Conservation (phyloP, 306 rosid species). For the Coriaria nepalensis region DNA sequence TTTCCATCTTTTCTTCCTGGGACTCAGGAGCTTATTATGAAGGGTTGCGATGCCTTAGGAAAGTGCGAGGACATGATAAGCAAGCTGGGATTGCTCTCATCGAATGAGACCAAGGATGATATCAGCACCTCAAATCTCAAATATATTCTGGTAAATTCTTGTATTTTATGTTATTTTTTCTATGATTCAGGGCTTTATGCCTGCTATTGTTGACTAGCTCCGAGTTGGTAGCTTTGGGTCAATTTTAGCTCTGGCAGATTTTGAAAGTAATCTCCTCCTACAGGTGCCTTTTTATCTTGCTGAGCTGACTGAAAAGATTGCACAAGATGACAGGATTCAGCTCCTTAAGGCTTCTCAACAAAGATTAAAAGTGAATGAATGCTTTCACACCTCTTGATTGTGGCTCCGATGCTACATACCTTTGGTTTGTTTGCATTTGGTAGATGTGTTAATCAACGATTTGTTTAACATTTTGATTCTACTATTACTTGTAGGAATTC, state of each 20-base stretch:
- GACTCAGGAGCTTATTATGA: slow-evolving; percentile 48
- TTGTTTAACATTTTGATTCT: slow-evolving; percentile 2
- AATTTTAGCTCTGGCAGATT: not conserved
- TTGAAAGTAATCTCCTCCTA: slow-evolving; percentile 8
- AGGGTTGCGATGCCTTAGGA: slow-evolving; percentile 45
- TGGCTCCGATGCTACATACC: not conserved
- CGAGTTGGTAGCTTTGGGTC: no score
- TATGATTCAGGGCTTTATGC: no score
- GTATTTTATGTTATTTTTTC: not conserved
- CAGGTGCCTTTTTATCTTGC: slow-evolving; percentile 90
- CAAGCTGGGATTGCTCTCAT: slow-evolving; percentile 70
- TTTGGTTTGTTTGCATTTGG: not conserved
- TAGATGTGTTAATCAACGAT: slow-evolving; percentile 1
- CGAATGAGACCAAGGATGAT: slow-evolving; percentile 89
- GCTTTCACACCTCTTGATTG: not conserved
- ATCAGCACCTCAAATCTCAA: slow-evolving; percentile 70
- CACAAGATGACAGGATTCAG: slow-evolving; percentile 57
- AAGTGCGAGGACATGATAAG: slow-evolving; percentile 77
- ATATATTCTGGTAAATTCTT: slow-evolving; percentile 52
- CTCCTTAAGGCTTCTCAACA: slow-evolving; percentile 62
- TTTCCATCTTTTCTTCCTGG: slow-evolving; percentile 2
- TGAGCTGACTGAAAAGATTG: slow-evolving; percentile 74
- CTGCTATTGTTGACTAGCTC: no score
- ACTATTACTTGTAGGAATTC: slow-evolving; percentile 52
- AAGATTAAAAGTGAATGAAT: slow-evolving; percentile 54